A percentile compares a stretch with the other conserved stretches of the same genome.
Evolutionary conservation across 495 filamentous ascomycete genomes (phyloP).

Genomic region (Lasiosphaeria hispida): DNA sequence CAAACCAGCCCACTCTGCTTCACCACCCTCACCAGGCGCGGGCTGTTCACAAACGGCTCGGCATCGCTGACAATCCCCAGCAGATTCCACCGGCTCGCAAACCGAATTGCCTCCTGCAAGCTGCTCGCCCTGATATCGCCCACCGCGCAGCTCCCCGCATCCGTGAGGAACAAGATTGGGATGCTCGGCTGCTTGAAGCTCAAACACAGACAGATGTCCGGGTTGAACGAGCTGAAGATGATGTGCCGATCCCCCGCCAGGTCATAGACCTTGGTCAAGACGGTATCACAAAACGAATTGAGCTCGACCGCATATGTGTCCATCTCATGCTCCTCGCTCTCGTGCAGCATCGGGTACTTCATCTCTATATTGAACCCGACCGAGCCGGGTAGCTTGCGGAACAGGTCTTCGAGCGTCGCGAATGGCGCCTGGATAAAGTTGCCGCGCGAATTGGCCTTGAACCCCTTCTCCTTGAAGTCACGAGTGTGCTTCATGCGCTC

Average conservation of each 20-base stretch:
- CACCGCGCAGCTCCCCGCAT: conserved; percentile 71
- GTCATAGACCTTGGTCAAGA: conserved; percentile 80
- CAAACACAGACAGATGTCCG: conserved; percentile 88
- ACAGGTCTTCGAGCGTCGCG: conserved; percentile 90
- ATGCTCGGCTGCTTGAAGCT: conserved; percentile 96
- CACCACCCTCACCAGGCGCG: conserved; percentile 90
- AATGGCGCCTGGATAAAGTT: conserved; percentile 93
- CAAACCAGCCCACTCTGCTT: conserved; percentile 93
- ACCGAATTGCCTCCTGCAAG: conserved; percentile 91
- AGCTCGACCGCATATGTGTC: conserved; percentile 95
- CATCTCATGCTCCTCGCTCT: conserved; percentile 94
- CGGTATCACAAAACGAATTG: conserved; percentile 94
- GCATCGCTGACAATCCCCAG: conserved; percentile 84
- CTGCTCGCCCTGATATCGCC: conserved; percentile 90
- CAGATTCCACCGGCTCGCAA: conserved; percentile 91
- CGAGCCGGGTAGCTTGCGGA: conserved; percentile 72
- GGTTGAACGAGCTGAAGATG: conserved; percentile 95
- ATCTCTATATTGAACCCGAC: conserved; percentile 98
- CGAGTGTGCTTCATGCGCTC: conserved; percentile 97
- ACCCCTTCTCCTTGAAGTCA: conserved; percentile 84
- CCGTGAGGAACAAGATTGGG: conserved; percentile 90
- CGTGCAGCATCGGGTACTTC: conserved; percentile 97
- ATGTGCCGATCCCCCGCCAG: conserved; percentile 70
- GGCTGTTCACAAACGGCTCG: conserved; percentile 81
- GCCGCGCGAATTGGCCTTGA: conserved; percentile 92